Conservation (phyloP, 1,284 basidiomycete species). For the Exobasidium cylindrosporum region DNA sequence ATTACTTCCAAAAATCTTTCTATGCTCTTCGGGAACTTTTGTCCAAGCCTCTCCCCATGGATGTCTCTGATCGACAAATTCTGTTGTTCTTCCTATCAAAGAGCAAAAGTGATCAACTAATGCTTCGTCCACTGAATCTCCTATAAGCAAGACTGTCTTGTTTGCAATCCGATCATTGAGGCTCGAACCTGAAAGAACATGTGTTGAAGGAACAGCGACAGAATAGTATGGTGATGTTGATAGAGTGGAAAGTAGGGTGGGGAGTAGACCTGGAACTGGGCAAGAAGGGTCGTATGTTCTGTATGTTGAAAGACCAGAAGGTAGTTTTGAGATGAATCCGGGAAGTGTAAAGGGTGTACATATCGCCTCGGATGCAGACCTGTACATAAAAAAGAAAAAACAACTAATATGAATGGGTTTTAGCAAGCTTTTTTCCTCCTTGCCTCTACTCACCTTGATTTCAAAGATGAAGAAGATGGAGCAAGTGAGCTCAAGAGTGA, state of each 20-base stretch:
- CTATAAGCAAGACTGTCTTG: constrained; percentile 56
- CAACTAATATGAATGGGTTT: background rate
- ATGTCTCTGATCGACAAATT: constrained; percentile 51
- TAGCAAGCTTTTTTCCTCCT: background rate
- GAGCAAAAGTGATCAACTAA: constrained; percentile 56
- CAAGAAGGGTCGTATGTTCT: constrained; percentile 37
- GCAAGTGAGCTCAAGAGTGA: constrained; percentile 9
- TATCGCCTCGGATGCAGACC: background rate
- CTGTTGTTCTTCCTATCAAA: constrained; percentile 49
- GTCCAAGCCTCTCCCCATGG: constrained; percentile 42
- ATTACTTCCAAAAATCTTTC: constrained; percentile 3
- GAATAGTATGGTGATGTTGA: constrained; percentile 14
- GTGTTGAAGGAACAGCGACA: background rate
- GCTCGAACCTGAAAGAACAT: background rate
- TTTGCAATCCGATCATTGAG: constrained; percentile 44
- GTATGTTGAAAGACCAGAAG: constrained; percentile 32
- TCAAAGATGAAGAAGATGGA: background rate
- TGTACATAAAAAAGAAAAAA: background rate
- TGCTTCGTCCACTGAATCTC: constrained; percentile 55
- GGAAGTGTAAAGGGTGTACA: constrained; percentile 39
- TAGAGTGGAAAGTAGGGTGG: constrained; percentile 27
- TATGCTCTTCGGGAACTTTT: constrained; percentile 27
- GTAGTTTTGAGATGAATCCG: constrained; percentile 32
- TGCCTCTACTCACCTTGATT: background rate
- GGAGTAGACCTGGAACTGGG: constrained; percentile 25